These are phyloP conservation scores for Tubosaeta brunneosetosa DNA, from an alignment of 768 basidiomycete species.

Conservation along the genomic window DNA sequence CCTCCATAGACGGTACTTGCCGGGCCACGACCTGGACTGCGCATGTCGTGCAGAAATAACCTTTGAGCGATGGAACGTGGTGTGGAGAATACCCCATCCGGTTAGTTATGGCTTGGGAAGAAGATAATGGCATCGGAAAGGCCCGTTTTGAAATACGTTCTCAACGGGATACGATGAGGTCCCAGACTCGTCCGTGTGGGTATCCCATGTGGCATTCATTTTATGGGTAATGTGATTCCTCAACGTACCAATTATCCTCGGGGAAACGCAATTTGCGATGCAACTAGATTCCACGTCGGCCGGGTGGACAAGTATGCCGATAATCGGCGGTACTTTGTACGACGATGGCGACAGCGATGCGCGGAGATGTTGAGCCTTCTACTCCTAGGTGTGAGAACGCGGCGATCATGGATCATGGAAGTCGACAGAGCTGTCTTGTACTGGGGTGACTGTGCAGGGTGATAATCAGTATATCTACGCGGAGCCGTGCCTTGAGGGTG, in stretches of 20 bases:
- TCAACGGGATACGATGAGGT: neutral
- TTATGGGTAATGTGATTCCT: slow-evolving; percentile 4
- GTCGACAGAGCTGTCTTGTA: neutral
- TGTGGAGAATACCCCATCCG: slow-evolving; percentile 19
- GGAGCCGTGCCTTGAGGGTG: slow-evolving; percentile 10
- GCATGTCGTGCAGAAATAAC: slow-evolving; percentile 17
- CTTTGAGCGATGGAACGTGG: slow-evolving; percentile 31
- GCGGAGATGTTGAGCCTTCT: neutral
- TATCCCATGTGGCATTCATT: slow-evolving; percentile 22
- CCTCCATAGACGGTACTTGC: slow-evolving; percentile 19
- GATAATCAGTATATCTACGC: neutral
- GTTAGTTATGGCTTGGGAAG: neutral
- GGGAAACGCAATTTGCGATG: slow-evolving; percentile 5
- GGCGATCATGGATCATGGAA: slow-evolving; percentile 14
- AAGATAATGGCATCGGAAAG: neutral
- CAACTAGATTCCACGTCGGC: slow-evolving; percentile 5
- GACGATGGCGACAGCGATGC: slow-evolving; percentile 3
- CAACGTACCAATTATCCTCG: neutral
- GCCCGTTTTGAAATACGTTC: slow-evolving; percentile 20
- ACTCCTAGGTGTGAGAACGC: neutral
- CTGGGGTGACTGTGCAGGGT: neutral
- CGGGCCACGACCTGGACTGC: slow-evolving; percentile 6
- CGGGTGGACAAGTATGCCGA: neutral
- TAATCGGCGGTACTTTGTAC: neutral
- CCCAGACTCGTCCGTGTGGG: neutral